phyloP scores from a whole-genome alignment of 129 eudicot species.

The Kitagawia praeruptora region DNA sequence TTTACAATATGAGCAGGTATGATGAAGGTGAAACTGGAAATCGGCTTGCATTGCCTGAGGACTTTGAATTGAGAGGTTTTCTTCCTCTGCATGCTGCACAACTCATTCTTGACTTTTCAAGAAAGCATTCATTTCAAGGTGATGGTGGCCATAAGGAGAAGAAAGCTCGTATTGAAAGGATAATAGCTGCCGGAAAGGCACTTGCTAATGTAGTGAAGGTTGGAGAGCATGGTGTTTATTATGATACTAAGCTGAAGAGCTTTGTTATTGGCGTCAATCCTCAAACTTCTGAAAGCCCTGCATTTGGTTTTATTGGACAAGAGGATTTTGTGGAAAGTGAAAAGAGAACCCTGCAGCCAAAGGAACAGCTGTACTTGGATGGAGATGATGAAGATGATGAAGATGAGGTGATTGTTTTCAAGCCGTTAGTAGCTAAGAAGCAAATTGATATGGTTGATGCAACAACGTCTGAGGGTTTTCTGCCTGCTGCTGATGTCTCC shows the following conservation, averaged over 20 bases:
- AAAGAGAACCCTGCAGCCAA: conserved; percentile 8
- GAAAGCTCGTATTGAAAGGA: conserved; percentile 57
- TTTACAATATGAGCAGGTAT: conserved; percentile 56
- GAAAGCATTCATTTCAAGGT: conserved; percentile 45
- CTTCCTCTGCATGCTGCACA: conserved; percentile 77
- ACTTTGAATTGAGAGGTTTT: conserved; percentile 83
- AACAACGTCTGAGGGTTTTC: conserved; percentile 29
- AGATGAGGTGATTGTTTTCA: conserved; percentile 88
- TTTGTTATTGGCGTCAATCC: conserved; percentile 59
- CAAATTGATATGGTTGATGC: conserved; percentile 22
- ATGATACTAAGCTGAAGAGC: conserved; percentile 45
- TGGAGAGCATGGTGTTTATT: conserved; percentile 58
- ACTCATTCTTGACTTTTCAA: conserved; percentile 62
- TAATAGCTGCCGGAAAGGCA: conserved; percentile 81
- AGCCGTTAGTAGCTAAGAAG: conserved; percentile 58
- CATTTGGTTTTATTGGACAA: conserved; percentile 6
- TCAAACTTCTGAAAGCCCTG: conserved; percentile 21
- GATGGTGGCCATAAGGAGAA: conserved; percentile 59
- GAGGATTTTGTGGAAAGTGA: conserved; percentile 17
- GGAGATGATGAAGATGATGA: conserved; percentile 88
- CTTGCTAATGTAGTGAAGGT: conserved; percentile 42
- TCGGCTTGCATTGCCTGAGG: conserved; percentile 69
- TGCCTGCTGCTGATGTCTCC: conserved; percentile 19
- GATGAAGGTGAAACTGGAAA: conserved; percentile 77
- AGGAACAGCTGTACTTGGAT: conserved; percentile 28